phyloP scores from a whole-genome alignment of 2,329 filamentous ascomycete genomes.

The Rugonectria rugulosa region DNA sequence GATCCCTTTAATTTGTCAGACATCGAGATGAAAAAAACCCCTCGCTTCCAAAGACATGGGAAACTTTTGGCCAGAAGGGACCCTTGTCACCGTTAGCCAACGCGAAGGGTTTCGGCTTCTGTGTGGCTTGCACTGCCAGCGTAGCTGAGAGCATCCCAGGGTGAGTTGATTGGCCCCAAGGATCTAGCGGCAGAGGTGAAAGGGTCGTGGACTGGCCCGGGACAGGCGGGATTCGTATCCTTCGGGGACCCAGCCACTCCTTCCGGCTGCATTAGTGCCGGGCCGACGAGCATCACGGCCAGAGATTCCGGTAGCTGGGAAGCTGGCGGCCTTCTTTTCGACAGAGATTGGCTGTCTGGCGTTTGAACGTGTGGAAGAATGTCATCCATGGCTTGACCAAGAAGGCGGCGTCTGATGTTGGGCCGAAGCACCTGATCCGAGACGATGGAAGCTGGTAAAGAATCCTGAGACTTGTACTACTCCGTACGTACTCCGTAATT shows the following conservation, averaged over 20 bases:
- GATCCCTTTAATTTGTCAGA: too few relatives aligned
- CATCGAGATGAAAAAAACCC: too few relatives aligned
- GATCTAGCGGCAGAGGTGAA: slow-evolving; percentile 1
- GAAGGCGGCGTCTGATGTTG: too few relatives aligned
- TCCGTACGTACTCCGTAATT: too few relatives aligned
- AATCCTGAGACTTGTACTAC: too few relatives aligned
- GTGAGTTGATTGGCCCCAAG: neutral
- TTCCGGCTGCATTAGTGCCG: neutral
- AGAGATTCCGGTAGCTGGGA: neutral
- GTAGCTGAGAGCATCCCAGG: neutral
- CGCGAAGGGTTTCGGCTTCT: neutral
- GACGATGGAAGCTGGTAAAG: too few relatives aligned
- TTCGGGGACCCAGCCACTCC: neutral
- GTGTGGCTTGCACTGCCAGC: neutral
- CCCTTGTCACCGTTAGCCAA: too few relatives aligned
- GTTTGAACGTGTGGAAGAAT: too few relatives aligned
- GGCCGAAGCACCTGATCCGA: too few relatives aligned
- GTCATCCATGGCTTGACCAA: too few relatives aligned
- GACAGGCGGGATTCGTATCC: neutral
- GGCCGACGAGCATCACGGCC: neutral
- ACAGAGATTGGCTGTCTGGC: neutral
- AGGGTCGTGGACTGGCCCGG: neutral
- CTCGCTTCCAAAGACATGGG: neutral
- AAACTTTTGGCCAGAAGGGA: neutral
- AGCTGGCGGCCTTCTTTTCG: neutral